Evolutionary conservation across 208 protist species (phyloP).

Genomic region (Trypanosoma scelopori): DNA sequence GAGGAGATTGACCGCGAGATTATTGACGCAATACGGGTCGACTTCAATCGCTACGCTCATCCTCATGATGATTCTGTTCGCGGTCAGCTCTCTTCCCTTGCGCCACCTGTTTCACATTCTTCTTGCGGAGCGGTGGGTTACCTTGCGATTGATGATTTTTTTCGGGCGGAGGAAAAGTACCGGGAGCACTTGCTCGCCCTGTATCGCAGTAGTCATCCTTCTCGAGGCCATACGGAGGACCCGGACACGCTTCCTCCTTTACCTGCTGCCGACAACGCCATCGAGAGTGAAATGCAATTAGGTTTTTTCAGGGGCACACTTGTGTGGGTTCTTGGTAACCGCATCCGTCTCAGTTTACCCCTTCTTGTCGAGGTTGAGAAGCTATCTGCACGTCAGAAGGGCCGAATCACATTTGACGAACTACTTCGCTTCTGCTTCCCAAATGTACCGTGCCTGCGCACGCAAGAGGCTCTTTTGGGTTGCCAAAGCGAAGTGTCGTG

Average conservation of each 20-base stretch:
- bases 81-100: too few species aligned
- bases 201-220: slow-evolving; percentile 3
- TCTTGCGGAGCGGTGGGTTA: background rate
- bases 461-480: slow-evolving; percentile 17
- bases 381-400: slow-evolving; percentile 15
- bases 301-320: slow-evolving; percentile 24
- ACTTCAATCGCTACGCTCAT: slow-evolving; percentile 22
- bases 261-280: background rate
- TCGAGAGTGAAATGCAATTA: slow-evolving; percentile 17
- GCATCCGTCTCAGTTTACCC: slow-evolving; percentile 23
- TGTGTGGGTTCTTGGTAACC: slow-evolving; percentile 26
- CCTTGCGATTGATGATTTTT: slow-evolving; percentile 21
- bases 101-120: too few species aligned
- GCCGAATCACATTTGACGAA: slow-evolving; percentile 26
- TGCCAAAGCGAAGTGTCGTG: slow-evolving; percentile 5
- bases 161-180: slow-evolving; percentile 15
- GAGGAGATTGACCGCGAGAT: slow-evolving; percentile 12
- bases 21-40: slow-evolving; percentile 14
- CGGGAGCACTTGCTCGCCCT: background rate
- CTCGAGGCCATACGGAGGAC: background rate
- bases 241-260: background rate
- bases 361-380: slow-evolving; percentile 25
- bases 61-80: background rate
- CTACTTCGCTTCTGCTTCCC: slow-evolving; percentile 27
- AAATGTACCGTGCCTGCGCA: slow-evolving; percentile 18